A percentile compares a stretch with the other conserved stretches of the same genome.
These are phyloP conservation scores for Botrytis paeoniae DNA, from an alignment of 2,329 filamentous ascomycete species.

Conservation along the genomic window DNA sequence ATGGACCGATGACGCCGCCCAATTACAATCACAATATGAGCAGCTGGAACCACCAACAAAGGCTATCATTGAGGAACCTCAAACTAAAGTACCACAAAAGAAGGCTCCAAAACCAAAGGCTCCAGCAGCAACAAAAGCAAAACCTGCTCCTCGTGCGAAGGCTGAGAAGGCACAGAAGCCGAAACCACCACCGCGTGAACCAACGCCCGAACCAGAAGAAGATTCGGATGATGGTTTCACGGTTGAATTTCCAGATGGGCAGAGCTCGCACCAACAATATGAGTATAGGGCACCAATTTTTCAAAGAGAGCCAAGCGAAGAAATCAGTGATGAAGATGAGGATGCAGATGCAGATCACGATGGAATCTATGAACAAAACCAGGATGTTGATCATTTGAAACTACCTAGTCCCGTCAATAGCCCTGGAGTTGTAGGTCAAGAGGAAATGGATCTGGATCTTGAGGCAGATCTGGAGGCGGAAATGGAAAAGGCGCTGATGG, in stretches of 20 bases:
- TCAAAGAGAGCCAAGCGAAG: constrained; percentile 33
- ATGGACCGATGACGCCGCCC: constrained; percentile 59
- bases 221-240: constrained; percentile 57
- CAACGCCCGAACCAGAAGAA: constrained; percentile 36
- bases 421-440: constrained; percentile 32
- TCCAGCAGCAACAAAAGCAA: constrained; percentile 32
- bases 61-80: not conserved
- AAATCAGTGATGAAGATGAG: constrained; percentile 47
- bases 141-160: constrained; percentile 36
- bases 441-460: constrained; percentile 38
- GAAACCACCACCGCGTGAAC: constrained; percentile 33
- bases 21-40: constrained; percentile 63
- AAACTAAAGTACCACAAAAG: constrained; percentile 28
- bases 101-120: constrained; percentile 33
- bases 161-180: constrained; percentile 38
- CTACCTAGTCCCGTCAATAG: constrained; percentile 52
- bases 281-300: constrained; percentile 32
- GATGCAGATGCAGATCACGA: constrained; percentile 48
- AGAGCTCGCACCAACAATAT: constrained; percentile 36
- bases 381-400: constrained; percentile 45
- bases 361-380: constrained; percentile 39
- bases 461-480: constrained; percentile 35
- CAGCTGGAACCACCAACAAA: constrained; percentile 48
- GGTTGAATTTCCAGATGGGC: constrained; percentile 58
- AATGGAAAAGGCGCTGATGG: constrained; percentile 18